Conservation (phyloP, 768 basidiomycete genomes). For the Nidularia sp. region DNA sequence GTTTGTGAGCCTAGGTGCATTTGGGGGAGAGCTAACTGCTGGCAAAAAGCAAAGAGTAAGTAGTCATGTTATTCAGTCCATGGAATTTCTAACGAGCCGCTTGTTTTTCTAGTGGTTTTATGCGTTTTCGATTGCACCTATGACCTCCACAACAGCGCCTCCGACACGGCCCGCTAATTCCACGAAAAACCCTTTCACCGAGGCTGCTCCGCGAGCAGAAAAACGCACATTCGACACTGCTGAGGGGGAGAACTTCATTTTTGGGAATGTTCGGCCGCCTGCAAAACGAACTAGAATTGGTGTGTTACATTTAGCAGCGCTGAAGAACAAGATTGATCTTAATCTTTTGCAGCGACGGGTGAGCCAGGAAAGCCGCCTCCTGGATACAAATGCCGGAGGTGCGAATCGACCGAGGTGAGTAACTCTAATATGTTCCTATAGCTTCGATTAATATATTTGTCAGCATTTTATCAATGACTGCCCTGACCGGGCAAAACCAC, state of each 20-base stretch:
- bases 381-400: constrained; percentile 76
- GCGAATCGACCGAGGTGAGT: constrained; percentile 69
- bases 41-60: constrained; percentile 85
- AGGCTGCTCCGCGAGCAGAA: constrained; percentile 23
- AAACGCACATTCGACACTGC: constrained; percentile 56
- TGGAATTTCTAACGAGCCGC: constrained; percentile 1
- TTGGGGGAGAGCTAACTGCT: constrained; percentile 58
- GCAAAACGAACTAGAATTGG: constrained; percentile 56
- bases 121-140: constrained; percentile 82
- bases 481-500: constrained; percentile 70
- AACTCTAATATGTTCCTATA: neutral
- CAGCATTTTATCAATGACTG: constrained; percentile 79
- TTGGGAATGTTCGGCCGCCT: constrained; percentile 56
- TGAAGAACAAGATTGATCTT: neutral
- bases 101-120: constrained; percentile 81
- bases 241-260: constrained; percentile 63
- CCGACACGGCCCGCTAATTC: constrained; percentile 52
- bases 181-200: constrained; percentile 69
- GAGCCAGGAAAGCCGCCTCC: constrained; percentile 57
- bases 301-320: constrained; percentile 18
- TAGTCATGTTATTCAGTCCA: constrained; percentile 6
- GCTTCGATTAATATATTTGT: neutral
- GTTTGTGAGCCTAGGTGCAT: constrained; percentile 86
- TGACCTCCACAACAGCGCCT: constrained; percentile 28
- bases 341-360: constrained; percentile 20